Evolutionary conservation across 2,329 filamentous ascomycete genomes (phyloP).

Genomic region (Camillea tinctor): DNA sequence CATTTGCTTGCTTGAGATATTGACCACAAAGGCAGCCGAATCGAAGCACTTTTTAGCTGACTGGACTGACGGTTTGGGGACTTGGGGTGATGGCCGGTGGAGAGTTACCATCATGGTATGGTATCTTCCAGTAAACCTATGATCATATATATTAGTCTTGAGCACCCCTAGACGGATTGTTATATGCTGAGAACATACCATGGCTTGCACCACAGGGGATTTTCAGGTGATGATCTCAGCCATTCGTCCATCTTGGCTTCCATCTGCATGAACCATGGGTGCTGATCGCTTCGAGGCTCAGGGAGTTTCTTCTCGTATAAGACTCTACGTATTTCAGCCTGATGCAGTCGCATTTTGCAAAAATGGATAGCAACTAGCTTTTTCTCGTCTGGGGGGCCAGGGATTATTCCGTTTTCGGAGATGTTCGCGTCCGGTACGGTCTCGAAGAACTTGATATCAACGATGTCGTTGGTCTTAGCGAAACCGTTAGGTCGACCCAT

Average conservation of each 20-base stretch:
- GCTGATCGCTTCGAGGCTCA: conserved; percentile 73
- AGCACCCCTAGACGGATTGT: not conserved
- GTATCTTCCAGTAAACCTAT: conserved; percentile 65
- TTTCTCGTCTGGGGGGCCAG: conserved; percentile 71
- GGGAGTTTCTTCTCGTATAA: conserved; percentile 82
- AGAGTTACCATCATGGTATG: conserved; percentile 88
- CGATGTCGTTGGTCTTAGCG: conserved; percentile 75
- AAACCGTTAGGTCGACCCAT: conserved; percentile 86
- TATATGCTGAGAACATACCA: conserved; percentile 59
- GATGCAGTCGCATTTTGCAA: conserved; percentile 83
- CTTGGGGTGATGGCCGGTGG: conserved; percentile 87
- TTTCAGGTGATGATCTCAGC: conserved; percentile 73
- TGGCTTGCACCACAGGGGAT: conserved; percentile 68
- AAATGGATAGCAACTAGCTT: conserved; percentile 92
- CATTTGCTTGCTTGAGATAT: conserved; percentile 78
- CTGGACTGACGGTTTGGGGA: conserved; percentile 77
- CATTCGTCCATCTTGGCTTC: conserved; percentile 75
- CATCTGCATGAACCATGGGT: conserved; percentile 86
- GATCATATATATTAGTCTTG: conserved; percentile 18
- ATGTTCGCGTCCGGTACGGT: conserved; percentile 82
- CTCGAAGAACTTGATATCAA: conserved; percentile 84
- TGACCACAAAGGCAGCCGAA: conserved; percentile 77
- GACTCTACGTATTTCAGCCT: conserved; percentile 82
- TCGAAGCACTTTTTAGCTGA: conserved; percentile 82
- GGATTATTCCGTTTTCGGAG: conserved; percentile 69